Evolutionary conservation across 345 rosid species (phyloP), one percentile per base, ranked within the genome.

Genomic region (Eucalyptus albens): DNA sequence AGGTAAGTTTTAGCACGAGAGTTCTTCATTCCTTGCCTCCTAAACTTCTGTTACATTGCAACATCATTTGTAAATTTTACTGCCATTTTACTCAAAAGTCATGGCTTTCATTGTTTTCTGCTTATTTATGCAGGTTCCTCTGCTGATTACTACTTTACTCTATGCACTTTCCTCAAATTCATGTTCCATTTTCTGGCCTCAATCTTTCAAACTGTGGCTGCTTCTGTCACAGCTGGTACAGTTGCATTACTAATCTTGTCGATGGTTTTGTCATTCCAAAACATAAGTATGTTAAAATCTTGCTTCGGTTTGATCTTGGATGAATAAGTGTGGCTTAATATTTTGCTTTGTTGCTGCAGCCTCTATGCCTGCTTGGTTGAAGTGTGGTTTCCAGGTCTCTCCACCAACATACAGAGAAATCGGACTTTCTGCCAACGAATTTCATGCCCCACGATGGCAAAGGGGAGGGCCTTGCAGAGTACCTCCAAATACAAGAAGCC

Each of bases 391-490:
- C 26, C 9, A 96, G 99, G 87, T 95, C 49, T 93, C 92, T 51
- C 99, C 99, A 55, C 9, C 94, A n/a, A 87, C 95, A 37, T 97
- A 95, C 88, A 97, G 94, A 8, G 96, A 94, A 90, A 56, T 56
- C 62, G 2, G 62, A 56, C 62, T 56, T 56, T 24, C 62, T 56
- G 62, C 29, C 27, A 56, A 95, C 47, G 96, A 97, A 82, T 95
- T 97, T 90, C 95, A 92, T 42, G 95, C 97, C 88, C 95, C 97
- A 19, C 83, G 99, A 31, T 95, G 99, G 98, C 92, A 93, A 55
- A 91, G 93, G 97, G 95, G 86, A 83, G 55, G 86, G 77, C 87
- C 60, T 88, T 17, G 11, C 47, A 85, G 50, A 50, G 50, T 26
- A 83, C 31, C 69, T 62, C 17, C 33, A 62, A 62, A 62, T 27